Evolutionary conservation across 163 green algal species (phyloP), one percentile per base, ranked within the genome.

Genomic region (Chlorella variabilis): DNA sequence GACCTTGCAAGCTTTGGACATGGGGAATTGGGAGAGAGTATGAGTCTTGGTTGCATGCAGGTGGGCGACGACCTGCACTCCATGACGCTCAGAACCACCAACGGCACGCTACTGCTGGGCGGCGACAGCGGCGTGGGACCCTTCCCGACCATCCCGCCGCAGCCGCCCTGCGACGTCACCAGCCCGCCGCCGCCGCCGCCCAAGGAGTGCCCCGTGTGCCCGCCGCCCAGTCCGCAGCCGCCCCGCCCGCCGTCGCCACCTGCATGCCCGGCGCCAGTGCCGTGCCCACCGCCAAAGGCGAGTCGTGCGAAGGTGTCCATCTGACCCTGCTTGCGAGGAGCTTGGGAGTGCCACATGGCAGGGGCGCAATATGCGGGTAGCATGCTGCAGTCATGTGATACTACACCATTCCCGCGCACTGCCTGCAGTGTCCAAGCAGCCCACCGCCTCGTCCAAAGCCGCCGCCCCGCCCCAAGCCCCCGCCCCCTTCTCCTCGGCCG

Each of bases 381-480:
- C 62, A 48, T 9, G 27, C 36, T 25, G n/a, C 62, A 4, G 4
- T 31, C 31, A 13, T 15, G 4, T 45, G 17, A 29, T 7, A 33
- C 33, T 13, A 27, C 34, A 8, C 18, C 29, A 25, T 42, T 41
- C 7, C 29, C 59, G 1, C 21, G 6, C 58, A 21, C 27, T 66
- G 58, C 63, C 63, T 74, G 66, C 66, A 74, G 66, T 75, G 42
- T 41, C 68, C 68, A 49, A 61, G 34, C 39, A 11, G 27, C 25
- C 68, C 68, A 4, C 68, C 68, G 27, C 11, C 29, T 27, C n/a
- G n/a, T n/a, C n/a, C n/a, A n/a, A n/a, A n/a, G n/a, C n/a, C n/a
- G n/a, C n/a, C n/a, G n/a, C 62, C 62, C 9, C 62, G 4, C 5
- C 31, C 31, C 45, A 25, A 11, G 62, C 33, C 13, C 31, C 33